A percentile compares a stretch with the other conserved stretches of the same genome.
These are phyloP conservation scores for Zea luxurians DNA, from an alignment of 176 grass and related monocot species.

Conservation along the genomic window DNA sequence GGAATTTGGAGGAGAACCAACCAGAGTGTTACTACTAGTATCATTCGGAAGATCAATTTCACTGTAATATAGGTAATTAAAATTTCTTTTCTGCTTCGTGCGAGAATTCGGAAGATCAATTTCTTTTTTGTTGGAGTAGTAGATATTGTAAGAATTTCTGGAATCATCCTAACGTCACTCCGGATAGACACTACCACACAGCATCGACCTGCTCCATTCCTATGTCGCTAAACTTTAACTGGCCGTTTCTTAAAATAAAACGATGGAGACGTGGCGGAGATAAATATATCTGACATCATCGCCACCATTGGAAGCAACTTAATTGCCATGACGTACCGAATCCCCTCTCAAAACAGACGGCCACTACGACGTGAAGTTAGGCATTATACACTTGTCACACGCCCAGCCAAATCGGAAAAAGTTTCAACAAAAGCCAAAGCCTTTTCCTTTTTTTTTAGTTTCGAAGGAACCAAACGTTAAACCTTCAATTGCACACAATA, in stretches of 20 bases:
- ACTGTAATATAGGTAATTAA: not conserved
- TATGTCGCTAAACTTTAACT: not conserved
- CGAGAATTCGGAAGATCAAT: too few relatives aligned
- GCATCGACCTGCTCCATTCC: not conserved
- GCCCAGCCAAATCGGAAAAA: not conserved
- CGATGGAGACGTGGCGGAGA: too few relatives aligned
- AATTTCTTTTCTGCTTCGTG: not conserved
- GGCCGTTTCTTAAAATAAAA: not conserved
- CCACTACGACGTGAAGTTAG: not conserved
- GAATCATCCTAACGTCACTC: too few relatives aligned
- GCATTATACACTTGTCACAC: not conserved
- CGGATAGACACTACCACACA: too few relatives aligned
- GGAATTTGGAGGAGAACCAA: not conserved
- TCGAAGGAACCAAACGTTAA: not conserved
- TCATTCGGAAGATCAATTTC: not conserved
- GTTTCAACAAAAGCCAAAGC: constrained; percentile 2
- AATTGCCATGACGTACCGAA: not conserved
- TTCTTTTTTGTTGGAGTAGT: too few relatives aligned
- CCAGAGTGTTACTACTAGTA: too few relatives aligned
- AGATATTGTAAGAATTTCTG: too few relatives aligned
- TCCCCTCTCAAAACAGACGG: not conserved
- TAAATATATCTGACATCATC: not conserved
- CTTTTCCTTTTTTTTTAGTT: too few relatives aligned
- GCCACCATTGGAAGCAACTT: not conserved
- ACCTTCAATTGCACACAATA: not conserved